Evolutionary conservation across 2,329 filamentous ascomycete genomes (phyloP).

Genomic region (Pseudogymnoascus sp.): DNA sequence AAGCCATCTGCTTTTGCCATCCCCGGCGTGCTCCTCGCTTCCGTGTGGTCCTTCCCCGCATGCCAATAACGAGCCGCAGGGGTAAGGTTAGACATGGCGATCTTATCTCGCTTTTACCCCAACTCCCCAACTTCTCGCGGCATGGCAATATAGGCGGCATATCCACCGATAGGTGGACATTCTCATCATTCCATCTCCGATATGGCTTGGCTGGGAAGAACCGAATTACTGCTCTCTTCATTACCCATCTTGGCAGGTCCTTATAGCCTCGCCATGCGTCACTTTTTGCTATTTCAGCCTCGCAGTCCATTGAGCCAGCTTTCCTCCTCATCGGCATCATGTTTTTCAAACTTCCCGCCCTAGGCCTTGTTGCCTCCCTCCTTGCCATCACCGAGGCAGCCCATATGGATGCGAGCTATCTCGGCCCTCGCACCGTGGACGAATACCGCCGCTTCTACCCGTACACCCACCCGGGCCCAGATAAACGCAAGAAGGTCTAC

Average conservation of each 20-base stretch:
- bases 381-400: conserved; percentile 26
- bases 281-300: conserved; percentile 4
- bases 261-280: conserved; percentile 5
- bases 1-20: not conserved
- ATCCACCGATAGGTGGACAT: conserved; percentile 7
- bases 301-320: not conserved
- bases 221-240: not conserved
- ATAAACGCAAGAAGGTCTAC: conserved; percentile 38
- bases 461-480: conserved; percentile 24
- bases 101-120: conserved; percentile 4
- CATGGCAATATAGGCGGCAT: conserved; percentile 4
- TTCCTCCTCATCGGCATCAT: conserved; percentile 19
- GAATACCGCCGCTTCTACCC: conserved; percentile 37
- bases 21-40: not conserved
- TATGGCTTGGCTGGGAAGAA: not conserved
- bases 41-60: conserved; percentile 3
- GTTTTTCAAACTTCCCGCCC: conserved; percentile 19
- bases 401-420: conserved; percentile 30
- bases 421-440: conserved; percentile 17
- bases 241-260: not conserved
- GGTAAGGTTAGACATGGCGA: conserved; percentile 1
- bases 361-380: conserved; percentile 22
- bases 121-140: not conserved
- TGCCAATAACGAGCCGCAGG: not conserved
- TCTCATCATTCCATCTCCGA: conserved; percentile 6